Conservation (phyloP, 257 asterid species). For the Linderniella brevidens region DNA sequence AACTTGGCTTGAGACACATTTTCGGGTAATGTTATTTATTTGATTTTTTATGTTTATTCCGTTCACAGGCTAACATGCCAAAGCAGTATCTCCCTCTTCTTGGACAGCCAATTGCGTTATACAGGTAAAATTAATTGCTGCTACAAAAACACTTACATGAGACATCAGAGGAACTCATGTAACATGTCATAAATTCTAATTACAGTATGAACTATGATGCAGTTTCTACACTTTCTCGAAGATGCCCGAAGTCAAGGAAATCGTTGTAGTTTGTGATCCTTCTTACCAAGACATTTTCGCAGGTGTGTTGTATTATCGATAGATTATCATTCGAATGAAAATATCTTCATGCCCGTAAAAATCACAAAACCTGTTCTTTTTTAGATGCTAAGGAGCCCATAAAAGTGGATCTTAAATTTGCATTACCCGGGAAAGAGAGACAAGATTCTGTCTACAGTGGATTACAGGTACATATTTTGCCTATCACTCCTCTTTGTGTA, state of each 20-base stretch:
- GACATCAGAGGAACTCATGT: neutral
- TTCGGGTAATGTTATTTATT: neutral
- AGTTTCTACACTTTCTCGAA: slow-evolving; percentile 79
- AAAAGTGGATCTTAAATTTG: slow-evolving; percentile 57
- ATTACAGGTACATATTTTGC: slow-evolving; percentile 34
- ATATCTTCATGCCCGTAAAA: neutral
- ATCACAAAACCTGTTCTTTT: slow-evolving; percentile 8
- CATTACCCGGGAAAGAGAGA: slow-evolving; percentile 97
- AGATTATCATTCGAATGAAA: neutral
- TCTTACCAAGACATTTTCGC: slow-evolving; percentile 87
- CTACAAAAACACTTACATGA: neutral
- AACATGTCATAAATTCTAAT: slow-evolving; percentile 13
- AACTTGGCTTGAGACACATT: too few species aligned
- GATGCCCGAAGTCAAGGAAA: slow-evolving; percentile 94
- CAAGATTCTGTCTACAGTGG: slow-evolving; percentile 98
- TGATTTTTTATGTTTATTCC: slow-evolving; percentile 8
- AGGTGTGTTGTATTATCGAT: slow-evolving; percentile 29
- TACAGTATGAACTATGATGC: slow-evolving; percentile 20
- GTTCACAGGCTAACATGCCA: slow-evolving; percentile 90
- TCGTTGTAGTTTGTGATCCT: slow-evolving; percentile 95
- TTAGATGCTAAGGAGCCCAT: slow-evolving; percentile 49
- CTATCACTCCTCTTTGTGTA: slow-evolving; percentile 1
- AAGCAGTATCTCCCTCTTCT: slow-evolving; percentile 98
- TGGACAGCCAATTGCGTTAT: slow-evolving; percentile 88
- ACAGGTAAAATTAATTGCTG: slow-evolving; percentile 60